Conservation (phyloP, 2,329 filamentous ascomycete species). For the Claviceps lovelessii region DNA sequence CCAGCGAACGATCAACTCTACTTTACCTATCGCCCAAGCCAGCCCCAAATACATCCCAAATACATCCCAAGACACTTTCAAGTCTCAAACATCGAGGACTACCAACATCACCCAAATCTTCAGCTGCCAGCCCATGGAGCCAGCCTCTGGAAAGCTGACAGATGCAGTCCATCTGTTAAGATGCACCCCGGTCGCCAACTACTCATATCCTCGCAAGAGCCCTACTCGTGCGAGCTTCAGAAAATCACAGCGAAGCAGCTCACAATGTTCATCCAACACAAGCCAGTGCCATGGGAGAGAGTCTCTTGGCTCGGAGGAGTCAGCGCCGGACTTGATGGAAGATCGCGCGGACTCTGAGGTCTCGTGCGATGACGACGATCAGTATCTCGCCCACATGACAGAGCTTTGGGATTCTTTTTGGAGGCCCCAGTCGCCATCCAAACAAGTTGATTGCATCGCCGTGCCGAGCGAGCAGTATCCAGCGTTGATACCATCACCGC, state of each 20-base stretch:
- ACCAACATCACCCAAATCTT: neutral
- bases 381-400: conserved; percentile 29
- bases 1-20: neutral
- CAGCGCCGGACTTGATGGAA: conserved; percentile 35
- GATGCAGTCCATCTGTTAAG: neutral
- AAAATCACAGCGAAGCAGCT: neutral
- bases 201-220: conserved; percentile 23
- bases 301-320: conserved; percentile 29
- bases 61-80: neutral
- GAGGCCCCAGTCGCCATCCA: conserved; percentile 8
- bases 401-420: conserved; percentile 41
- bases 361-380: conserved; percentile 36
- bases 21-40: neutral
- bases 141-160: conserved; percentile 10
- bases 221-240: conserved; percentile 5
- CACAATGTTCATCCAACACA: conserved; percentile 2
- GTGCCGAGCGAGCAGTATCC: conserved; percentile 17
- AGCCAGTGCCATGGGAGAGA: conserved; percentile 1
- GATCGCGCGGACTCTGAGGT: conserved; percentile 36
- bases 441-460: conserved; percentile 3
- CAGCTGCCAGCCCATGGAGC: conserved; percentile 19
- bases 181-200: conserved; percentile 22
- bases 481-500: conserved; percentile 18
- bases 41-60: neutral
- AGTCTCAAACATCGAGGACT: neutral